Conservation (phyloP, 257 asterid genomes). For the Przewalskia tangutica region DNA sequence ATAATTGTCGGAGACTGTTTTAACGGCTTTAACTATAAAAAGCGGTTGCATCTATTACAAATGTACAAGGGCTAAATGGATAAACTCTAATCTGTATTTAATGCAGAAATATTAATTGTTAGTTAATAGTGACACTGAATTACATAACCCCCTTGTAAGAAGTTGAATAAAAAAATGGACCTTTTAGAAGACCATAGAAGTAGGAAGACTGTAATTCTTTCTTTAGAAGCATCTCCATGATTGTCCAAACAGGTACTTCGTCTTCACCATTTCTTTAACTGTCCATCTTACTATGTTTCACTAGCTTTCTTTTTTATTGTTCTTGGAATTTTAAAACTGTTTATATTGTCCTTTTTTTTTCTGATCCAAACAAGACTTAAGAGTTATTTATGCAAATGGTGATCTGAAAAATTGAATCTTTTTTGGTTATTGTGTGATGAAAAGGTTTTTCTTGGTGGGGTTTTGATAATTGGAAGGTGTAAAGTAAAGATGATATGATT, state of each 20-base stretch:
- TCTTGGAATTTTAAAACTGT: neutral
- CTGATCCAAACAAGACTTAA: neutral
- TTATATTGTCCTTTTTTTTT: neutral
- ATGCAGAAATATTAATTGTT: neutral
- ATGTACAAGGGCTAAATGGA: neutral
- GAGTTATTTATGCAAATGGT: neutral
- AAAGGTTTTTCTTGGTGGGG: neutral
- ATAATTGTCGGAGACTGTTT: too few species aligned
- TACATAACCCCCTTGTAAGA: neutral
- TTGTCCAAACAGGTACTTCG: neutral
- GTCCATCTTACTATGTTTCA: neutral
- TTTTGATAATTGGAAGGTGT: neutral
- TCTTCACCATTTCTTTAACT: constrained; percentile 5
- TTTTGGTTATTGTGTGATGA: neutral
- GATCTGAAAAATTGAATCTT: neutral
- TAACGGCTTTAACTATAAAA: too few species aligned
- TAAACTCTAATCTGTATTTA: neutral
- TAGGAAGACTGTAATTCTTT: neutral
- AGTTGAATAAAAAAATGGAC: neutral
- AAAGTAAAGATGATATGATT: neutral
- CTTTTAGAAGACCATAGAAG: neutral
- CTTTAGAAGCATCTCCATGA: neutral
- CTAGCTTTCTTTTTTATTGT: neutral
- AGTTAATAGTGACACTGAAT: neutral
- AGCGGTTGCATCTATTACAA: neutral